Percentiles rank a stretch among this genome's conserved stretches.
Evolutionary conservation across 2,329 filamentous ascomycete genomes (phyloP).

Genomic region (Annulohypoxylon truncatum): DNA sequence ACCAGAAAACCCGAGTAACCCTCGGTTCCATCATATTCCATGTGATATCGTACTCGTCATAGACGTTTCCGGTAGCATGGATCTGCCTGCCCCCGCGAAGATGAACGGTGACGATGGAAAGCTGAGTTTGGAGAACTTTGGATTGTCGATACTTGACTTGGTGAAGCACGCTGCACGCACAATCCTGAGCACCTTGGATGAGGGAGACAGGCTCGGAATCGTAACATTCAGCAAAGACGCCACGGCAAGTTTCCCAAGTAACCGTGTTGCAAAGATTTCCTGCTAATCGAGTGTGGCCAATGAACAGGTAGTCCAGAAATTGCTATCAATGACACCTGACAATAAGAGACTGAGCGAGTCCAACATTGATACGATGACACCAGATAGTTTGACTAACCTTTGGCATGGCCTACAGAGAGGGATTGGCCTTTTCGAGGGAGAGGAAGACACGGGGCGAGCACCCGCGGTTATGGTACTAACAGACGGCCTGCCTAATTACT

Average conservation of each 20-base stretch:
- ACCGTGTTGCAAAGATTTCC: neutral
- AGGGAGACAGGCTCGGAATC: slow-evolving; percentile 67
- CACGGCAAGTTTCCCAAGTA: slow-evolving; percentile 42
- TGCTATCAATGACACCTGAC: slow-evolving; percentile 59
- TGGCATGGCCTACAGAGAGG: slow-evolving; percentile 68
- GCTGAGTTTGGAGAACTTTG: slow-evolving; percentile 55
- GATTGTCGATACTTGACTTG: slow-evolving; percentile 67
- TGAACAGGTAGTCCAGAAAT: slow-evolving; percentile 56
- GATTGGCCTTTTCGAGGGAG: slow-evolving; percentile 58
- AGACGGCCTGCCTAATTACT: slow-evolving; percentile 66
- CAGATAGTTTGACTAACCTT: slow-evolving; percentile 61
- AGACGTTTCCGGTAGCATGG: slow-evolving; percentile 71
- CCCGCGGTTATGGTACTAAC: slow-evolving; percentile 66
- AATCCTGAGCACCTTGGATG: slow-evolving; percentile 66
- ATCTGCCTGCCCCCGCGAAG: slow-evolving; percentile 58
- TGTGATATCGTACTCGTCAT: slow-evolving; percentile 72
- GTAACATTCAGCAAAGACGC: slow-evolving; percentile 63
- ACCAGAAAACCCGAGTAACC: slow-evolving; percentile 51
- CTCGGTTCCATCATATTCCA: slow-evolving; percentile 55
- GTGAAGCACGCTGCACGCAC: slow-evolving; percentile 70
- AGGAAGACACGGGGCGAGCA: slow-evolving; percentile 53
- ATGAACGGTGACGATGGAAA: slow-evolving; percentile 51
- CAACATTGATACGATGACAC: slow-evolving; percentile 57
- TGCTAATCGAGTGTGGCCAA: slow-evolving; percentile 18
- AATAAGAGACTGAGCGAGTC: slow-evolving; percentile 58